A percentile compares a stretch with the other conserved stretches of the same genome.
Evolutionary conservation across 2,329 filamentous ascomycete species (phyloP).

Genomic region (Ceratocystis huliohia): DNA sequence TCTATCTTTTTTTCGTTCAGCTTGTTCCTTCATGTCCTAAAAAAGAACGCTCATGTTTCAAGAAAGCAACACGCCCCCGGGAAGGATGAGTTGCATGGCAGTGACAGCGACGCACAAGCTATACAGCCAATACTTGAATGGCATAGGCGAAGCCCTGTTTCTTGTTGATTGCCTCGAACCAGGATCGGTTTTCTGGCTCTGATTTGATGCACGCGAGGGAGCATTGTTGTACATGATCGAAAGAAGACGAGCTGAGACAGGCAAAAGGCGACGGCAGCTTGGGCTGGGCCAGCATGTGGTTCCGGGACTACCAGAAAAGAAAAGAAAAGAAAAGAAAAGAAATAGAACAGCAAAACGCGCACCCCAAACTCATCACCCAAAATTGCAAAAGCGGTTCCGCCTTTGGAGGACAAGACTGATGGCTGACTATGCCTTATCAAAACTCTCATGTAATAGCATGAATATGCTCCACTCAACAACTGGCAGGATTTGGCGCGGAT

Average conservation of each 20-base stretch:
- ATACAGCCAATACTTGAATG: background rate
- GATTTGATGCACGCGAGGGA: background rate
- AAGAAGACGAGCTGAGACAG: no score
- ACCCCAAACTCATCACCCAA: no score
- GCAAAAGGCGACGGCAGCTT: background rate
- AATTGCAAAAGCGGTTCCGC: no score
- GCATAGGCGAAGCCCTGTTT: constrained; percentile 3
- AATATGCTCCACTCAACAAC: background rate
- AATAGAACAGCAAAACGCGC: no score
- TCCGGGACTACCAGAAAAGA: background rate
- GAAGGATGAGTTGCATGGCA: constrained; percentile 9
- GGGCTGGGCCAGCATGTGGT: no score
- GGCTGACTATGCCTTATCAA: no score
- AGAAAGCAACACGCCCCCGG: background rate
- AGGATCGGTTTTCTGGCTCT: background rate
- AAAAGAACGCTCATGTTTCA: constrained; percentile 12
- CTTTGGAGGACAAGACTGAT: no score
- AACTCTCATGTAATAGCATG: no score
- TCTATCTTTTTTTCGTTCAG: background rate
- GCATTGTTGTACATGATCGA: background rate
- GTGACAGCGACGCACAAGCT: constrained; percentile 17
- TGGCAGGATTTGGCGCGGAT: background rate
- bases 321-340: background rate
- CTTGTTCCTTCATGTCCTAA: constrained; percentile 9
- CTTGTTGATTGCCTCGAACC: background rate